Conservation (phyloP, 129 eudicot species). For the Arctium minus region DNA sequence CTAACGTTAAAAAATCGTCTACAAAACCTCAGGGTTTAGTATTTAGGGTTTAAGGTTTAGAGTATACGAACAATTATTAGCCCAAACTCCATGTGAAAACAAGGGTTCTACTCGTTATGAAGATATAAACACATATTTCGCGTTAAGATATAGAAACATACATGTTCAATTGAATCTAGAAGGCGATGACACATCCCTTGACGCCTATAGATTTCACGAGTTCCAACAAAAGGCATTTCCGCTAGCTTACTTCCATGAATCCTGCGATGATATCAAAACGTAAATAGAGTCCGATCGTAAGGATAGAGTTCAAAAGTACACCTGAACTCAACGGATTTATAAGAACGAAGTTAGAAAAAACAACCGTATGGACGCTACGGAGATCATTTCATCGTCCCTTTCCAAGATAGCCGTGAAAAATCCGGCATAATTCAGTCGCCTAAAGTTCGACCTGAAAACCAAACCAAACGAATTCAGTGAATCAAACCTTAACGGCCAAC, state of each 20-base stretch:
- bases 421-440: slow-evolving; percentile 46
- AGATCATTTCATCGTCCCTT: slow-evolving; percentile 53
- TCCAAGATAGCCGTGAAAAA: slow-evolving; percentile 56
- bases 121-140: not conserved
- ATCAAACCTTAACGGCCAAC: not conserved
- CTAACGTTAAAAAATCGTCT: not conserved
- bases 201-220: slow-evolving; percentile 57
- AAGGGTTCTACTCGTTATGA: not conserved
- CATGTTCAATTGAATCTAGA: slow-evolving; percentile 51
- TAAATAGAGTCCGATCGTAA: not conserved
- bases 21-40: not conserved
- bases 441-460: slow-evolving; percentile 61
- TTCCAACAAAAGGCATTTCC: slow-evolving; percentile 83
- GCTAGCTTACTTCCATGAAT: slow-evolving; percentile 65
- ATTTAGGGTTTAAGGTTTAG: not conserved
- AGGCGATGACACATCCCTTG: slow-evolving; percentile 79
- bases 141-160: slow-evolving; percentile 22
- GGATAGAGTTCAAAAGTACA: not conserved
- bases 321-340: not conserved
- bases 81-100: not conserved
- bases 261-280: slow-evolving; percentile 26
- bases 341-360: not conserved
- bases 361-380: slow-evolving; percentile 70
- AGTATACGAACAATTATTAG: not conserved
- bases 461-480: too few species aligned